A percentile compares a stretch with the other conserved stretches of the same genome.
phyloP scores from a whole-genome alignment of 169 alveolate species.

The Babesia divergens region DNA sequence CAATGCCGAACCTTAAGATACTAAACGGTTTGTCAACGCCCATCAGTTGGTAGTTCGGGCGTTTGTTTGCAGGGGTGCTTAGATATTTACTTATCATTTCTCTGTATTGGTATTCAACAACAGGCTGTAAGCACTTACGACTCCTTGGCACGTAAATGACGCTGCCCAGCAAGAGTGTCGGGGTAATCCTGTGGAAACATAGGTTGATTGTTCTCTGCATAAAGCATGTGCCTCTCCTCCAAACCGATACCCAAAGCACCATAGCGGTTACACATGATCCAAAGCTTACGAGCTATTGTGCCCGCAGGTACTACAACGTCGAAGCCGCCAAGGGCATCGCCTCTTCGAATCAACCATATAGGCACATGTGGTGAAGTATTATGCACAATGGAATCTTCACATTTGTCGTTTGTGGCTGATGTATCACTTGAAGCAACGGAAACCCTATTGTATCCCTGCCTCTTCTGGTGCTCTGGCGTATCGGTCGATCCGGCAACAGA shows the following conservation, averaged over 20 bases:
- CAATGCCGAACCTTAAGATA: constrained; percentile 13
- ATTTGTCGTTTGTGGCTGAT: neutral
- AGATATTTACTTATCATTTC: constrained; percentile 9
- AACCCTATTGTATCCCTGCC: too few species aligned
- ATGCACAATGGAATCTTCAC: neutral
- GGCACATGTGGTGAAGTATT: constrained; percentile 21
- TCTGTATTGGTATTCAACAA: neutral
- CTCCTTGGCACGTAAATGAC: neutral
- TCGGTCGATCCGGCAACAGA: too few species aligned
- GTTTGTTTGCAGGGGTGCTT: constrained; percentile 44
- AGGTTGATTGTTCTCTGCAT: constrained; percentile 17
- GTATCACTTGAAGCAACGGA: neutral
- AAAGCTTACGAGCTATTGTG: constrained; percentile 42
- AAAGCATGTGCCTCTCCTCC: constrained; percentile 36
- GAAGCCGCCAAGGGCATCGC: constrained; percentile 32
- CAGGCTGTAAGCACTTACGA: constrained; percentile 4
- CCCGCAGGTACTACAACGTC: constrained; percentile 54
- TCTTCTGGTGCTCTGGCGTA: too few species aligned
- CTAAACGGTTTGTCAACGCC: constrained; percentile 50
- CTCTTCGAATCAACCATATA: constrained; percentile 45
- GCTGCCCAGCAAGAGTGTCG: constrained; percentile 55
- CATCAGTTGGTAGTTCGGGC: constrained; percentile 46
- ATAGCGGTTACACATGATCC: constrained; percentile 49
- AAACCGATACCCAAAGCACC: constrained; percentile 58
- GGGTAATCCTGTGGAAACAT: constrained; percentile 66